Evolutionary conservation across 306 rosid genomes (phyloP), one percentile per base, ranked within the genome.

Genomic region (Aeschynomene evenia): DNA sequence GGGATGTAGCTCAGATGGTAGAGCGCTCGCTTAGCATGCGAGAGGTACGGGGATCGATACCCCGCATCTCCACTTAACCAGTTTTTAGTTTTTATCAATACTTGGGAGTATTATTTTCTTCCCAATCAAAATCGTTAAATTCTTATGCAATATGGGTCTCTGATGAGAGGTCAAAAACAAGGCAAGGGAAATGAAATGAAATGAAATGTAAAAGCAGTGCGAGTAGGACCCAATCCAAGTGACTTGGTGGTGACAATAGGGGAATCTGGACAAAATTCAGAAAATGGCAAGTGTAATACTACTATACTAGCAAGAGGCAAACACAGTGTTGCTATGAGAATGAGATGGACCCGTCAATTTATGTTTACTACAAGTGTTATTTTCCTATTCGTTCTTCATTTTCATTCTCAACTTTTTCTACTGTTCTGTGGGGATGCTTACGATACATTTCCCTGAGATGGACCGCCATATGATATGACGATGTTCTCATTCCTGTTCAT

Each of bases 1-100:
- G 92, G 96, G 95, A 89, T 87, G 92, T 89, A 92, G 96, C 92
- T 89, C 92, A 89, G 93, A 86, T 92, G 95, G 98, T 92, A 89
- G 95, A 89, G 98, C 87, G 91, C 93, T 89, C 85, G 96, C 93
- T 89, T 92, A 85, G 92, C 95, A 89, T 89, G 96, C 89, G 88
- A 92, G 89, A 92, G 92, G 92, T 73, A 81, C 85, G 82, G 91
- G 95, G 92, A 89, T 89, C 89, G 91, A 87, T 89, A 81, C 96
- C 95, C 96, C 84, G 89, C 98, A 77, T 89, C 92, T 89, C 88
- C 96, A 78, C 0, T 9, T 5, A 2, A 2, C 14, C 14, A 9
- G 1, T 37, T 14, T 28, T 28, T 28, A 3, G 5, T 28, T 28
- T 26, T 26, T 26, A 26, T 26, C 29, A 26, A 5, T 26, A 26